Base-by-base conservation (phyloP, 345 rosid species). In the Hibiscus mutabilis region DNA sequence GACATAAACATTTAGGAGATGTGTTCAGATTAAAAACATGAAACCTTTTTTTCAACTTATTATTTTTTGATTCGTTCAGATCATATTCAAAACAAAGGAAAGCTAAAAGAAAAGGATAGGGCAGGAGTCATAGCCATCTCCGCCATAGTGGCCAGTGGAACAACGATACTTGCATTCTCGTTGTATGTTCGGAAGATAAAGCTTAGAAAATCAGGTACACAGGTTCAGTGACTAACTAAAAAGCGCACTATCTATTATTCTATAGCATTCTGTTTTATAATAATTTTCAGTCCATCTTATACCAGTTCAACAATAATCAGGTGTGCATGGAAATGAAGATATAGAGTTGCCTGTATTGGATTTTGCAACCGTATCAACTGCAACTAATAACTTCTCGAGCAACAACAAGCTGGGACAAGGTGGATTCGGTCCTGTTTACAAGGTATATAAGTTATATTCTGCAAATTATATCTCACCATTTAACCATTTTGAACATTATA, bases 351-450 rank as follows among this genome's bases (percentile, higher is more conserved):
- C 47, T 35, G 15, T 10, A 4, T 0, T 62, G 3, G 66, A 62
- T 18, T 62, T 62, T 11, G 25, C 47, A 18, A 9, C 9, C 1
- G 21, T 62, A 62, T 47, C 25, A 4, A 35, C 0, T 6, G 66
- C 66, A 35, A 62, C 66, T 33, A 62, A 35, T 62, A 35, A 62
- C 66, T 62, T 62, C 25, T 35, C 27, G 11, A 9, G 44, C 24
- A 61, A 9, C 66, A 61, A 62, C 67, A 18, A 4, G 6, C 15
- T 37, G 9, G 49, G 49, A 40, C 51, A 40, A 5, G 68, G 68
- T 11, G 68, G 68, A 11, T 63, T 63, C 21, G 68, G 49, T 63
- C 68, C 51, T 63, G 68, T 63, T 14, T 63, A 63, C 29, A 37
- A 63, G 68, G 68, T 63, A 63, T 3, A 18, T 37, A 62, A 18